Conservation (phyloP, 2,329 filamentous ascomycete species). For the Penicillium olsonii region DNA sequence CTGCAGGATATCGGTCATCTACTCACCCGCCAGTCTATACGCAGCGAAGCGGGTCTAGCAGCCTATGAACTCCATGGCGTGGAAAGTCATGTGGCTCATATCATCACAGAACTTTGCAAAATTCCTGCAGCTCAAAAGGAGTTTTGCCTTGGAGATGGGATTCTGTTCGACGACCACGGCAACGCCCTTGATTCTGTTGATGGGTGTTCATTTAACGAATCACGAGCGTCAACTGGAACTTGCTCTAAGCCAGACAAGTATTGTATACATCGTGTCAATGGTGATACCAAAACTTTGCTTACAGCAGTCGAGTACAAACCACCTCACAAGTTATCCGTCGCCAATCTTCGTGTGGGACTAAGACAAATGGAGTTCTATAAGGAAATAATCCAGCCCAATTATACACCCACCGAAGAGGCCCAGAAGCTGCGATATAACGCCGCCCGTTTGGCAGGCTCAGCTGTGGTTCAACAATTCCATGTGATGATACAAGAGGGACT, state of each 20-base stretch:
- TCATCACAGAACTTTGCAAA: conserved; percentile 25
- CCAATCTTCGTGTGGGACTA: conserved; percentile 17
- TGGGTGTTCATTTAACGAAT: neutral
- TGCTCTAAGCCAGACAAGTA: conserved; percentile 19
- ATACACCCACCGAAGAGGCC: conserved; percentile 11
- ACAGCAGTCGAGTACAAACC: conserved; percentile 23
- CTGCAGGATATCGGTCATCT: neutral
- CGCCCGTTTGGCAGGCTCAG: conserved; percentile 18
- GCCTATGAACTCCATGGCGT: conserved; percentile 24
- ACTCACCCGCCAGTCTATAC: conserved; percentile 4
- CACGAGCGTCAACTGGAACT: conserved; percentile 1
- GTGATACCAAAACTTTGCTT: conserved; percentile 11
- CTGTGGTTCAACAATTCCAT: conserved; percentile 30
- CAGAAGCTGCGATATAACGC: conserved; percentile 28
- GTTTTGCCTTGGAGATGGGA: conserved; percentile 21
- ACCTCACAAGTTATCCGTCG: conserved; percentile 20
- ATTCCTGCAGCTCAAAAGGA: conserved; percentile 19
- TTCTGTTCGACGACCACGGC: conserved; percentile 24
- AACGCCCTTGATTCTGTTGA: conserved; percentile 14
- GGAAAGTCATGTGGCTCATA: conserved; percentile 24
- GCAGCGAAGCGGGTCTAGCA: conserved; percentile 20
- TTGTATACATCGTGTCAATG: conserved; percentile 20
- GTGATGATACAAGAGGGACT: conserved; percentile 32
- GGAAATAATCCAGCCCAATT: conserved; percentile 19
- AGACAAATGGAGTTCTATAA: conserved; percentile 21